These are phyloP conservation scores for Paramecium primaurelia DNA, from an alignment of 73 alveolate genomes.

Conservation along the genomic window DNA sequence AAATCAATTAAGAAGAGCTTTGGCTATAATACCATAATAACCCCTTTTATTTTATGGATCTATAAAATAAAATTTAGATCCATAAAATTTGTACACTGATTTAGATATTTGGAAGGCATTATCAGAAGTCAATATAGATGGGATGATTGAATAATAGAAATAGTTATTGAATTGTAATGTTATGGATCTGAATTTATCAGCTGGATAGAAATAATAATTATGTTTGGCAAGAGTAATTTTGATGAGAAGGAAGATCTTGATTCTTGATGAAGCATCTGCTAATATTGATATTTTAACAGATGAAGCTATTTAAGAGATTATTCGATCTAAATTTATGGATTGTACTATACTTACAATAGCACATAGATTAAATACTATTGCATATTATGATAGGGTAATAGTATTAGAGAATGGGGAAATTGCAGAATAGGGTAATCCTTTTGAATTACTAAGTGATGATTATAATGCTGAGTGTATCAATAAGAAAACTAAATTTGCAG, in stretches of 20 bases:
- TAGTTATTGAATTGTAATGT: slow-evolving; percentile 72
- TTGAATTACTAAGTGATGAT: slow-evolving; percentile 20
- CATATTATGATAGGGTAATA: slow-evolving; percentile 73
- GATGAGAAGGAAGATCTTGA: slow-evolving; percentile 68
- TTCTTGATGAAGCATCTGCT: slow-evolving; percentile 84
- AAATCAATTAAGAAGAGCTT: slow-evolving; percentile 69
- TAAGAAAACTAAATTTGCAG: not conserved
- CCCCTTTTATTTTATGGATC: slow-evolving; percentile 58
- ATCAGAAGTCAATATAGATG: slow-evolving; percentile 73
- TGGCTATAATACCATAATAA: slow-evolving; percentile 62
- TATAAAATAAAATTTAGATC: slow-evolving; percentile 64
- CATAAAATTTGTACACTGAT: slow-evolving; percentile 46
- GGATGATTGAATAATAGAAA: slow-evolving; percentile 60
- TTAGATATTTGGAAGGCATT: slow-evolving; percentile 65
- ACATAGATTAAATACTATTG: slow-evolving; percentile 73
- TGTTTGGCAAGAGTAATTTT: slow-evolving; percentile 77
- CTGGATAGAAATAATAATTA: slow-evolving; percentile 73
- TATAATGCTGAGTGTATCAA: not conserved
- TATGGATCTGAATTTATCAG: slow-evolving; percentile 66
- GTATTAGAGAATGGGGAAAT: slow-evolving; percentile 71
- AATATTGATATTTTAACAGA: slow-evolving; percentile 76
- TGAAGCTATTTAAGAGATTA: slow-evolving; percentile 60
- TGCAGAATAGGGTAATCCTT: slow-evolving; percentile 71
- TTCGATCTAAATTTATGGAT: slow-evolving; percentile 63
- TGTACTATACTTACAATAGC: slow-evolving; percentile 77